Evolutionary conservation across 2,329 filamentous ascomycete species (phyloP).

Genomic region (Hymenoscyphus linearis): DNA sequence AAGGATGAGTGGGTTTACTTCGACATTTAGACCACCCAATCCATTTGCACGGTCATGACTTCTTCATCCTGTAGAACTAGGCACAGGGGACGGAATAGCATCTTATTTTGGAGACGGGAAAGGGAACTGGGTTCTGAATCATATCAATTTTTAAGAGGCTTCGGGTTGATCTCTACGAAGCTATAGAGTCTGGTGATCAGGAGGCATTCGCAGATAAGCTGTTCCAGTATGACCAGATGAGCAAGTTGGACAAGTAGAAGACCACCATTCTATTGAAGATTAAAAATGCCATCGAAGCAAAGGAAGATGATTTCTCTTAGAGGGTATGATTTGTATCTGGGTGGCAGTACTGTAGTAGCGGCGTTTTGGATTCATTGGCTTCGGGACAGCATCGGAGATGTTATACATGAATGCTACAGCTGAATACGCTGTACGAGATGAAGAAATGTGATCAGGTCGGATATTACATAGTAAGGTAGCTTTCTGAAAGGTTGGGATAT

Average conservation of each 20-base stretch:
- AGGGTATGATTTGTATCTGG: neutral
- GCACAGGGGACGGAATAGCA: no score
- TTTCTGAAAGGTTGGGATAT: no score
- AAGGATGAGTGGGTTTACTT: slow-evolving; percentile 5
- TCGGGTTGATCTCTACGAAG: slow-evolving; percentile 66
- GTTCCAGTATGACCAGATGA: slow-evolving; percentile 87
- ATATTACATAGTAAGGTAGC: no score
- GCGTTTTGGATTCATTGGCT: slow-evolving; percentile 12
- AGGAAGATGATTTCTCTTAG: slow-evolving; percentile 63
- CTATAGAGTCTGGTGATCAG: slow-evolving; percentile 72
- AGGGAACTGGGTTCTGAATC: no score
- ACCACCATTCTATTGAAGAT: slow-evolving; percentile 75
- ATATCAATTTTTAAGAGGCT: slow-evolving; percentile 76
- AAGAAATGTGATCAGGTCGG: neutral
- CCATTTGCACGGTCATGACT: slow-evolving; percentile 11
- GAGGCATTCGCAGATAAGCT: slow-evolving; percentile 81
- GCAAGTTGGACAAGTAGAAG: slow-evolving; percentile 96
- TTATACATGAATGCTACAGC: neutral
- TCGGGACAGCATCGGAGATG: slow-evolving; percentile 1
- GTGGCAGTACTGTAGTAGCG: neutral
- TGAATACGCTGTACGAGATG: neutral
- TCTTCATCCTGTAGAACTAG: slow-evolving; percentile 10
- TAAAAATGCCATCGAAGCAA: slow-evolving; percentile 75
- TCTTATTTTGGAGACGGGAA: no score
- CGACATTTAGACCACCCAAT: slow-evolving; percentile 7